Evolutionary conservation across 1,284 basidiomycete species (phyloP), one percentile per base, ranked within the genome.

Genomic region (Tylopilus sp.): DNA sequence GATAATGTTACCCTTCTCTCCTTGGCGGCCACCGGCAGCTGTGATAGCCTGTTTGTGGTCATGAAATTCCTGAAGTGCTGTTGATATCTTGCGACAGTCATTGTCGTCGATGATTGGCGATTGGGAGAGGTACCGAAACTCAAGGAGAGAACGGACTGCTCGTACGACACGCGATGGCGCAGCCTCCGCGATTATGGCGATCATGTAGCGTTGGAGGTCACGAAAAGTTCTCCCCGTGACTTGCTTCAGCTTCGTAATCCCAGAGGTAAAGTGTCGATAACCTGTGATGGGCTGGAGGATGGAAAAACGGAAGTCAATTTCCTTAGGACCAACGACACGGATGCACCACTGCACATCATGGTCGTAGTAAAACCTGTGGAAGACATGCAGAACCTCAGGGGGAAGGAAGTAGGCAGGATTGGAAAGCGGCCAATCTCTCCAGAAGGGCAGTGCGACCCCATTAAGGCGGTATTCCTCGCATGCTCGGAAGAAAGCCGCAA

Each of bases 21-120:
- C 36, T 5, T 32, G 33, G 22, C 12, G 6, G 16, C 15, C 53
- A 10, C 54, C 32, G n/a, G 49, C n/a, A 4, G 38, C 53, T 8
- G 51, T 39, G 10, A 64, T 59, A 22, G 19, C 1, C 2, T 52
- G 29, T 22, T 69, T 69, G 18, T 69, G 33, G 4, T 18, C 33
- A 38, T 69, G 64, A 26, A 66, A n/a, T n/a, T n/a, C n/a, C n/a
- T n/a, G n/a, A n/a, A n/a, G n/a, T n/a, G n/a, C n/a, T n/a, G n/a
- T n/a, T n/a, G n/a, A n/a, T n/a, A n/a, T n/a, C n/a, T n/a, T n/a
- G n/a, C n/a, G n/a, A n/a, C n/a, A n/a, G n/a, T n/a, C n/a, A n/a
- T n/a, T n/a, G n/a, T n/a, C n/a, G n/a, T n/a, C n/a, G n/a, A n/a
- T n/a, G n/a, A n/a, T n/a, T n/a, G n/a, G n/a, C n/a, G n/a, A n/a